These are phyloP conservation scores for Talaromyces liani DNA, from an alignment of 495 filamentous ascomycete species.

Conservation along the genomic window DNA sequence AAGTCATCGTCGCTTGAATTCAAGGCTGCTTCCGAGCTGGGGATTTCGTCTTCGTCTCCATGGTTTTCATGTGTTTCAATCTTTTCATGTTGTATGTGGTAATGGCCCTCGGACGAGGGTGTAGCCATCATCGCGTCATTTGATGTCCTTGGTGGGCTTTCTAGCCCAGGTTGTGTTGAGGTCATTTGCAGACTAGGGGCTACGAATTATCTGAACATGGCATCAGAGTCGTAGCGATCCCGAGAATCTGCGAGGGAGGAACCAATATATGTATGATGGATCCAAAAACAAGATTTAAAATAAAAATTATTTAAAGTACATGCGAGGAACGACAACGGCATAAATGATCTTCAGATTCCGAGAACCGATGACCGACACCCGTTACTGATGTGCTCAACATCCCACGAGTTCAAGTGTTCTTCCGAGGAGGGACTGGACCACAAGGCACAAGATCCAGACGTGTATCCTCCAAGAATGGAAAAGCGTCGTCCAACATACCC, in stretches of 20 bases:
- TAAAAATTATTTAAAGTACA: neutral
- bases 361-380: neutral
- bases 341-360: neutral
- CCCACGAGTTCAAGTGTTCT: neutral
- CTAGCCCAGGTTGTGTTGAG: neutral
- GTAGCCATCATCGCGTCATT: neutral
- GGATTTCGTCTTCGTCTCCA: neutral
- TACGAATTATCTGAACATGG: neutral
- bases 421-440: neutral
- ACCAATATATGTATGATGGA: neutral
- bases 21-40: neutral
- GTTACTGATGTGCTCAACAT: neutral
- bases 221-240: neutral
- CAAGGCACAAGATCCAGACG: neutral
- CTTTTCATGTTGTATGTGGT: too few species aligned
- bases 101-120: neutral
- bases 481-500: neutral
- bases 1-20: slow-evolving; percentile 5
- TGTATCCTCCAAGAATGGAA: neutral
- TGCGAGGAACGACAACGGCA: neutral
- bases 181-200: neutral
- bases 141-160: neutral
- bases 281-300: neutral
- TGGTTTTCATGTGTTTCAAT: neutral
- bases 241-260: neutral